Base-by-base conservation (phyloP, 1,284 basidiomycete species). In the Boletus mariae region DNA sequence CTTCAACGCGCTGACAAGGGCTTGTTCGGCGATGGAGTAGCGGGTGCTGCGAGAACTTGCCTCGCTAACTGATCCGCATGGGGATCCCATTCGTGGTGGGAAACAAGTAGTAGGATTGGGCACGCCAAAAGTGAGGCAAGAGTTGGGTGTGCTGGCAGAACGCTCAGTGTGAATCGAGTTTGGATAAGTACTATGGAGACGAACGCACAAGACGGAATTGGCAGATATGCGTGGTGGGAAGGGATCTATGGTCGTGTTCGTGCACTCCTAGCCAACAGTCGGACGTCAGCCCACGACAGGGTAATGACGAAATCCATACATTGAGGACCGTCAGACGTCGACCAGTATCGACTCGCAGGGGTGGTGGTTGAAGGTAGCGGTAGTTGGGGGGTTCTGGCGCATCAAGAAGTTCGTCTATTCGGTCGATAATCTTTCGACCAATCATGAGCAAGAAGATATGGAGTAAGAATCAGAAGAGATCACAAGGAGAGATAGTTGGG, bases 21-120 rank as follows among this genome's bases (percentile, higher is more conserved):
- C 70, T 28, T 67, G 65, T 59, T 78, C 74, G 20, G 74, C 76
- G 28, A 66, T 60, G 11, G 67, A 66, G 57, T 77, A 78, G 26
- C 76, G 75, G 45, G 53, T 60, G 53, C 66, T 63, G 47, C 69
- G 67, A 49, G 57, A 57, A 49, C 60, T 58, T 17, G 56, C 49
- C 55, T 65, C 64, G 53, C 62, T 52, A 42, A 52, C 45, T 26
- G 60, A 61, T 58, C 59, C 52, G 55, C 61, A 57, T 15, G 57
- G 52, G 17, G 65, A 59, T 49, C 62, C 58, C 3, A 46, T 47
- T 41, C 49, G 51, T 15, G 40, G 50, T 40, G 51, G 51, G 42
- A 17, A 37, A 35, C 26, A 29, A 23, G 53, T 60, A 31, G 59
- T 60, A 26, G 60, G 61, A 53, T 64, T 64, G 4, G 63, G 63